phyloP scores from a whole-genome alignment of 768 basidiomycete genomes.

The Lactarius tabidus region DNA sequence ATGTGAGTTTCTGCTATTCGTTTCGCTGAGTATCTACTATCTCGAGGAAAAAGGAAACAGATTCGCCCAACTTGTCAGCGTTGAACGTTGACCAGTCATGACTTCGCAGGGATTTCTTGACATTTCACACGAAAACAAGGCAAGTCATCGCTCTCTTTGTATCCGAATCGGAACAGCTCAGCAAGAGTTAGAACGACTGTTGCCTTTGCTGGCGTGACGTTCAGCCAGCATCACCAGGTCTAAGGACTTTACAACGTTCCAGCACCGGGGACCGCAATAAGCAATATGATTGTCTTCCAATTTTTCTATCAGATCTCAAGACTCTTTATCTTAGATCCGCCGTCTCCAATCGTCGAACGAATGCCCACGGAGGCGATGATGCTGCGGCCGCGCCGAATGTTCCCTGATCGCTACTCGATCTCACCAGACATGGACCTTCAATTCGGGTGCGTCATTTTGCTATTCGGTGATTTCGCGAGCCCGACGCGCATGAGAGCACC shows the following conservation, averaged over 20 bases:
- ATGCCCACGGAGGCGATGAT: constrained; percentile 83
- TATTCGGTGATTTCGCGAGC: constrained; percentile 47
- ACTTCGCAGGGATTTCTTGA: constrained; percentile 51
- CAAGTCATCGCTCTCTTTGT: constrained; percentile 94
- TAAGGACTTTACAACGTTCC: too few species aligned
- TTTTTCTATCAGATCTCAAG: constrained; percentile 35
- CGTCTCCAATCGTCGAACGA: constrained; percentile 61
- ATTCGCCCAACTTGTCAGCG: constrained; percentile 74
- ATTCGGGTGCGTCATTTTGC: constrained; percentile 77
- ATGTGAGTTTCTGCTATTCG: constrained; percentile 71
- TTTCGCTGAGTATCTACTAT: constrained; percentile 35
- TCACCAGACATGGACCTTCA: constrained; percentile 74
- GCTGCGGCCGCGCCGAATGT: too few species aligned
- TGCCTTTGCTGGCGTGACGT: too few species aligned
- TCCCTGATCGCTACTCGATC: too few species aligned
- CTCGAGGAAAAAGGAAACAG: background rate
- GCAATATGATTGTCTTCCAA: constrained; percentile 76
- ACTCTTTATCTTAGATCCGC: too few species aligned
- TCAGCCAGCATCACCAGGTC: too few species aligned
- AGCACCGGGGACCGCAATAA: constrained; percentile 88
- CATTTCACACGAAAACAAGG: constrained; percentile 67
- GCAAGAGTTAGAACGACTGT: constrained; percentile 74
- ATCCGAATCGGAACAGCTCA: constrained; percentile 80
- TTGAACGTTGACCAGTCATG: constrained; percentile 77
- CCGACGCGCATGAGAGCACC: constrained; percentile 45